These are phyloP conservation scores for Naumovozyma dairenensis DNA, from an alignment of 805 yeast species.

Conservation along the genomic window DNA sequence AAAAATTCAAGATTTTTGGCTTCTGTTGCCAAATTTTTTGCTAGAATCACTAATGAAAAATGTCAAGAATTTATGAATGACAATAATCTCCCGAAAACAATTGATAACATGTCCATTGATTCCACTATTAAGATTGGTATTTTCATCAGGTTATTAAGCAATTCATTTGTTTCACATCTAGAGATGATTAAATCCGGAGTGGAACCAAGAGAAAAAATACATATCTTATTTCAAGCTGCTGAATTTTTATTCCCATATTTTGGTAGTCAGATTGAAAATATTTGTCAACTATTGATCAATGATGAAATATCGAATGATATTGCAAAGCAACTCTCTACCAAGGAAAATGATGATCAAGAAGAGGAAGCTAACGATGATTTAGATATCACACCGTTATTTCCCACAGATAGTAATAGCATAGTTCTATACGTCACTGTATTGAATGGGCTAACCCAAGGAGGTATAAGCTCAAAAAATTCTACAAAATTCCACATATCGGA, in stretches of 20 bases:
- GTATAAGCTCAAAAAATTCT: slow-evolving; percentile 16
- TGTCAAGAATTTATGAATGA: slow-evolving; percentile 31
- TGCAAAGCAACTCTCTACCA: slow-evolving; percentile 1
- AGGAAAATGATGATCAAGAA: slow-evolving; percentile 6
- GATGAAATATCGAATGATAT: slow-evolving; percentile 8
- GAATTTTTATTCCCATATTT: slow-evolving; percentile 26
- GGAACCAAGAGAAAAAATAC: slow-evolving; percentile 8
- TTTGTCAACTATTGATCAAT: slow-evolving; percentile 18
- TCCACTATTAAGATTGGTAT: slow-evolving; percentile 19
- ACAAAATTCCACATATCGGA: slow-evolving; percentile 14
- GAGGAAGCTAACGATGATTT: slow-evolving; percentile 6
- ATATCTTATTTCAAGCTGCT: slow-evolving; percentile 24
- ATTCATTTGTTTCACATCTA: slow-evolving; percentile 16
- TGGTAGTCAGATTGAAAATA: slow-evolving; percentile 14
- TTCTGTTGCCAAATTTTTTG: slow-evolving; percentile 49
- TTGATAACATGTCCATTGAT: slow-evolving; percentile 10
- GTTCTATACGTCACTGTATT: slow-evolving; percentile 21
- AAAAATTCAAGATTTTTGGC: slow-evolving; percentile 27
- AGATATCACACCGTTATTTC: slow-evolving; percentile 15
- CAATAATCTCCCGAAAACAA: slow-evolving; percentile 10
- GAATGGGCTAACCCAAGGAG: slow-evolving; percentile 25
- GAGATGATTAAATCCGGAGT: slow-evolving; percentile 6
- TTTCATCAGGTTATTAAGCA: slow-evolving; percentile 18
- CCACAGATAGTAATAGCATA: slow-evolving; percentile 13
- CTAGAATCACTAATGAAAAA: slow-evolving; percentile 34